phyloP scores from a whole-genome alignment of 192 early-diverging fungal species.

The Coemansia sp. region DNA sequence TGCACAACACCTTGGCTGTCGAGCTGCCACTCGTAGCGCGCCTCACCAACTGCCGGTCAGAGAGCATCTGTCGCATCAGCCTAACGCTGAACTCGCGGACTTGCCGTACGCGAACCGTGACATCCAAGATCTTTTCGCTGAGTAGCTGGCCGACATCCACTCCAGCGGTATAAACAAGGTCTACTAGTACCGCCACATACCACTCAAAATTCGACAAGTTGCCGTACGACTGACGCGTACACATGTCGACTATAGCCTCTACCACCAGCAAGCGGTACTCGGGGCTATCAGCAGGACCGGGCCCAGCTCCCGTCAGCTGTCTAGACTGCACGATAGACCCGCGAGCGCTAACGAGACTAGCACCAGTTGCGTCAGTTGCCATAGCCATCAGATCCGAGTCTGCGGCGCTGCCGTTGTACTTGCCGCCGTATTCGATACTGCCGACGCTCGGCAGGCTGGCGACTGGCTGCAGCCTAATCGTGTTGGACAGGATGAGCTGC shows the following conservation, averaged over 20 bases:
- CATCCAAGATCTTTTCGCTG: slow-evolving; percentile 80
- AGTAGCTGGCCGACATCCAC: slow-evolving; percentile 73
- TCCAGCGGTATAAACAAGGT: slow-evolving; percentile 72
- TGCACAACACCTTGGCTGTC: slow-evolving; percentile 70
- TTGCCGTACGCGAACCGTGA: slow-evolving; percentile 83
- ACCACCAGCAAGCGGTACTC: slow-evolving; percentile 82
- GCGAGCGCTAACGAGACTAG: slow-evolving; percentile 31
- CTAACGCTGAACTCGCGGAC: slow-evolving; percentile 74
- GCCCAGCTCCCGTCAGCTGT: neutral
- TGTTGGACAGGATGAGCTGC: slow-evolving; percentile 65
- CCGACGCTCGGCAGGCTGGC: neutral
- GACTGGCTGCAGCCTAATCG: slow-evolving; percentile 31
- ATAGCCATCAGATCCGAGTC: neutral
- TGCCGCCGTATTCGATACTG: neutral
- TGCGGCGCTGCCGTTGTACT: slow-evolving; percentile 21
- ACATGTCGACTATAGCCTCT: slow-evolving; percentile 76
- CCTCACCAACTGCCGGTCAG: slow-evolving; percentile 64
- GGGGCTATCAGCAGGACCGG: slow-evolving; percentile 48
- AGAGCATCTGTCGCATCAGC: slow-evolving; percentile 70
- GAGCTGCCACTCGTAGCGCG: slow-evolving; percentile 60
- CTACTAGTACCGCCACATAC: slow-evolving; percentile 83
- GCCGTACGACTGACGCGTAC: slow-evolving; percentile 78
- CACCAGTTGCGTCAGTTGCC: slow-evolving; percentile 14
- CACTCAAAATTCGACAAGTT: slow-evolving; percentile 93
- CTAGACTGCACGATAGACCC: slow-evolving; percentile 23